These are phyloP conservation scores for Nissolia schottii DNA, from an alignment of 306 rosid genomes.

Conservation along the genomic window DNA sequence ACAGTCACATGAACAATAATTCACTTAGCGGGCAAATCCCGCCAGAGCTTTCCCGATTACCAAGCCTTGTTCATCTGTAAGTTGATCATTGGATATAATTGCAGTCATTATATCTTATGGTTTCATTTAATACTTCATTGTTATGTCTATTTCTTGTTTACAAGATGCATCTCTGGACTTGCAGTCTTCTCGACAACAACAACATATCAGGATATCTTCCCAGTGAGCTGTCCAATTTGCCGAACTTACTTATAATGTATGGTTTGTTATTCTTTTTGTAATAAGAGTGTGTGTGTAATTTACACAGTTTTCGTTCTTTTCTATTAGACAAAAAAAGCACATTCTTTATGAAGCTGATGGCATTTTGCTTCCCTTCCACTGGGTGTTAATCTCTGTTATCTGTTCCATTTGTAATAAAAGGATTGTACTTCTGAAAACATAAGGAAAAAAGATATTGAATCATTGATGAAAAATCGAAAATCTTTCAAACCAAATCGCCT, in stretches of 20 bases:
- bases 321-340: not conserved
- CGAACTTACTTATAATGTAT: slow-evolving; percentile 48
- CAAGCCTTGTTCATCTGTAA: slow-evolving; percentile 74
- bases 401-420: too few relatives aligned
- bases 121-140: not conserved
- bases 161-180: slow-evolving; percentile 22
- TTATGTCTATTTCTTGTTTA: slow-evolving; percentile 18
- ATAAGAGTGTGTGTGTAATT: not conserved
- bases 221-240: slow-evolving; percentile 42
- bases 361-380: not conserved
- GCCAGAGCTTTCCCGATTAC: slow-evolving; percentile 53
- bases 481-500: too few relatives aligned
- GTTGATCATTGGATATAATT: slow-evolving; percentile 29
- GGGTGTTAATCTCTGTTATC: not conserved
- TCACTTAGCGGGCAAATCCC: slow-evolving; percentile 88
- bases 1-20: slow-evolving; percentile 98
- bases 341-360: not conserved
- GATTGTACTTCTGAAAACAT: too few relatives aligned
- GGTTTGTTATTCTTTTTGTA: slow-evolving; percentile 22
- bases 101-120: not conserved
- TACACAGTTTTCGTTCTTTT: not conserved
- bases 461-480: too few relatives aligned
- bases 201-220: slow-evolving; percentile 87
- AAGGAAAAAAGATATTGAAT: too few relatives aligned
- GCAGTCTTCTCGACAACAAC: slow-evolving; percentile 97